Percentiles rank a stretch among this genome's conserved stretches.
Evolutionary conservation across 805 yeast genomes (phyloP).

Genomic region (Starmerella roubikii): DNA sequence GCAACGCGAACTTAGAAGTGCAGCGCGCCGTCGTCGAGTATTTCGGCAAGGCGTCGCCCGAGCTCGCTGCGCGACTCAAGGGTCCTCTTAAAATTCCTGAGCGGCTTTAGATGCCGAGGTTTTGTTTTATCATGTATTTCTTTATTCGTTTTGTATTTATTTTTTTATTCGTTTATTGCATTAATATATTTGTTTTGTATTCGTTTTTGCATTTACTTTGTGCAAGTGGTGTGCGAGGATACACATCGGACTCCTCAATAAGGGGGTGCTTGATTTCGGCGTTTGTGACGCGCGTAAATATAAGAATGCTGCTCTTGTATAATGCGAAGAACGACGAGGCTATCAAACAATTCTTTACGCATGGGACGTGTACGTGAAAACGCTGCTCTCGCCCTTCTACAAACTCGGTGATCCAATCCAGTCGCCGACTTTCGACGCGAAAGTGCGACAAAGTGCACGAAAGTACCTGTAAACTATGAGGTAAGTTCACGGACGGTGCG

Average conservation of each 20-base stretch:
- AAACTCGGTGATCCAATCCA: constrained; percentile 58
- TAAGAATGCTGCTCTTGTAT: constrained; percentile 63
- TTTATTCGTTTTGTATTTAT: neutral
- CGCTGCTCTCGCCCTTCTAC: constrained; percentile 77
- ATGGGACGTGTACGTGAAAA: constrained; percentile 78
- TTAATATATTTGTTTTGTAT: neutral
- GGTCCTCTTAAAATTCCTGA: neutral
- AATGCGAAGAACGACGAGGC: constrained; percentile 54
- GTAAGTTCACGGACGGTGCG: too few relatives aligned
- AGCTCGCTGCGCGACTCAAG: constrained; percentile 37
- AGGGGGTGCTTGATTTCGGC: constrained; percentile 74
- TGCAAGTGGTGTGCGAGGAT: too few relatives aligned
- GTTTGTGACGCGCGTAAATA: constrained; percentile 75
- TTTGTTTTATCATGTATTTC: too few relatives aligned
- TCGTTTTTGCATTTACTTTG: too few relatives aligned
- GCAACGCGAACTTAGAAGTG: constrained; percentile 53
- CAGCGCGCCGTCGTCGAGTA: constrained; percentile 68
- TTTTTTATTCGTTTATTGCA: neutral
- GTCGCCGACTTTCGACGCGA: constrained; percentile 60
- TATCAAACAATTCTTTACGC: constrained; percentile 67
- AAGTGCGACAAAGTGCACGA: constrained; percentile 56
- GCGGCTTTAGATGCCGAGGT: neutral
- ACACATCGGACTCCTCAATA: too few relatives aligned
- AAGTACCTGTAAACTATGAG: constrained; percentile 52
- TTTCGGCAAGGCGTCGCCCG: constrained; percentile 59